phyloP scores from a whole-genome alignment of 129 eudicot species.

The Tagetes erecta region DNA sequence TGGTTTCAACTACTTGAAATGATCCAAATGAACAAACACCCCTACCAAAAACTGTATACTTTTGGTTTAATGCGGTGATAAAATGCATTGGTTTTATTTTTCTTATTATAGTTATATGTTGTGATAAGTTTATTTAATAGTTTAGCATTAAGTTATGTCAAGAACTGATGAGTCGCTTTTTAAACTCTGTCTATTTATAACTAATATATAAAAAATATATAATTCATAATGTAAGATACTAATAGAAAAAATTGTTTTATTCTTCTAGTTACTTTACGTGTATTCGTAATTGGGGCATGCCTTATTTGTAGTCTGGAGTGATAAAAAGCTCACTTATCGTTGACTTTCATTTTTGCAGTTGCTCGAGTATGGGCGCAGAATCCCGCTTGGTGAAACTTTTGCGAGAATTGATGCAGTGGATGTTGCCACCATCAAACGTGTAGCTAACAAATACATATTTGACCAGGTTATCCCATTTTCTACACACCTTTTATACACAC shows the following conservation, averaged over 20 bases:
- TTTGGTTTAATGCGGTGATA: not conserved
- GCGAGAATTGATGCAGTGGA: conserved; percentile 87
- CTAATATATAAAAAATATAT: not conserved
- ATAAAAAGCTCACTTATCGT: not conserved
- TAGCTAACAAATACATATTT: conserved; percentile 68
- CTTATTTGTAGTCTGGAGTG: not conserved
- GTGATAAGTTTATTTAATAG: not conserved
- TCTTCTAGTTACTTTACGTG: conserved; percentile 4
- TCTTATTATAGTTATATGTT: not conserved
- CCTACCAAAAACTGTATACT: not conserved
- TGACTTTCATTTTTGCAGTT: conserved; percentile 43
- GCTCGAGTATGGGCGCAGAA: conserved; percentile 81
- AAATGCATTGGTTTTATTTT: not conserved
- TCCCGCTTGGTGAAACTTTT: conserved; percentile 76
- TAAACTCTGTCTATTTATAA: not conserved
- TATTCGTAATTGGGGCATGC: conserved; percentile 3
- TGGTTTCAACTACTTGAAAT: not conserved
- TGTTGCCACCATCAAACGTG: conserved; percentile 82
- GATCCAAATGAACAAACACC: not conserved
- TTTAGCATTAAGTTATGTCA: not conserved
- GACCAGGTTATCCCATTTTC: conserved; percentile 53
- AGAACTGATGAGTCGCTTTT: not conserved
- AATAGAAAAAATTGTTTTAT: conserved; percentile 2
- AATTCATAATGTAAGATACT: not conserved
- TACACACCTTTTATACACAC: not conserved